These are phyloP conservation scores for Cucumis sativus DNA, from an alignment of 306 rosid species.

Conservation along the genomic window Cucumber_9930_V3 NC_026658.2:3693001-3693500, in stretches of 20 bases:
- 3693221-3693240: not conserved
- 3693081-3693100: slow-evolving; percentile 11
- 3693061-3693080: slow-evolving; percentile 18
- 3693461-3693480: slow-evolving; percentile 76
- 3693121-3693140: slow-evolving; percentile 11
- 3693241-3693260: not conserved
- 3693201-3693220: slow-evolving; percentile 10
- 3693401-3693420: slow-evolving; percentile 59
- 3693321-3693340: slow-evolving; percentile 40
- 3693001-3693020: slow-evolving; percentile 19
- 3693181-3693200: slow-evolving; percentile 5
- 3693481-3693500: slow-evolving; percentile 83
- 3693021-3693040: slow-evolving; percentile 21
- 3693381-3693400: slow-evolving; percentile 60
- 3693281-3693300: slow-evolving; percentile 38
- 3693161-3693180: slow-evolving; percentile 43
- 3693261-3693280: slow-evolving; percentile 40
- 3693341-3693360: slow-evolving; percentile 54
- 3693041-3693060: slow-evolving; percentile 15
- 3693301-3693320: slow-evolving; percentile 41
- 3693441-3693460: slow-evolving; percentile 79
- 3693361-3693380: slow-evolving; percentile 57
- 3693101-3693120: slow-evolving; percentile 13
- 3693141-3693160: slow-evolving; percentile 25
- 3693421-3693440: slow-evolving; percentile 83